Evolutionary conservation across 257 asterid species (phyloP).

Genomic region (Capsicum pubescens): DNA sequence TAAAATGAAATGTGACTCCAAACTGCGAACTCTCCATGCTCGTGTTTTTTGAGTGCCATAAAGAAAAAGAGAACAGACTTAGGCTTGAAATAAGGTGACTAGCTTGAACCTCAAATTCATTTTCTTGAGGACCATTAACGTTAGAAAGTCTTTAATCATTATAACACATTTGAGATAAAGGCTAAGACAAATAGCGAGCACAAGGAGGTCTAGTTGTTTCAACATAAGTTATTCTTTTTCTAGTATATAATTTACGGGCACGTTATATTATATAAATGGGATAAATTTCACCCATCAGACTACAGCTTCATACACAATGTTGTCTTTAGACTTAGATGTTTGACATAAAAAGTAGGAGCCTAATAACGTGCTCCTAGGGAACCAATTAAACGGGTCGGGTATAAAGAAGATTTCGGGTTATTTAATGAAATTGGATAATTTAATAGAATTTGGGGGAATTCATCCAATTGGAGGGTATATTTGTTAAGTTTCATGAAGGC

Average conservation of each 20-base stretch:
- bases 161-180: no score
- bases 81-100: background rate
- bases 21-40: background rate
- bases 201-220: background rate
- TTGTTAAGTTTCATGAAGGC: no score
- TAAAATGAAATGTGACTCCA: background rate
- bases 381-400: no score
- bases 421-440: no score
- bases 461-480: no score
- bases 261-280: background rate
- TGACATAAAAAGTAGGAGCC: no score
- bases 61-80: background rate
- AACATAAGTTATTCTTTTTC: conserved; percentile 13
- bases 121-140: background rate
- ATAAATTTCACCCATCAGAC: background rate
- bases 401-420: no score
- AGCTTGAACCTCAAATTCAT: background rate
- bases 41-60: background rate
- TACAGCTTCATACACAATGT: no score
- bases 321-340: no score
- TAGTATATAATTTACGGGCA: conserved; percentile 4
- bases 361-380: no score
- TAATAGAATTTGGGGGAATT: no score
- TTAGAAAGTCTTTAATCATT: background rate
- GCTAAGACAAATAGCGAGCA: background rate